Evolutionary conservation across 2,329 filamentous ascomycete species (phyloP).

Genomic region (Emergomyces pasteurianus): DNA sequence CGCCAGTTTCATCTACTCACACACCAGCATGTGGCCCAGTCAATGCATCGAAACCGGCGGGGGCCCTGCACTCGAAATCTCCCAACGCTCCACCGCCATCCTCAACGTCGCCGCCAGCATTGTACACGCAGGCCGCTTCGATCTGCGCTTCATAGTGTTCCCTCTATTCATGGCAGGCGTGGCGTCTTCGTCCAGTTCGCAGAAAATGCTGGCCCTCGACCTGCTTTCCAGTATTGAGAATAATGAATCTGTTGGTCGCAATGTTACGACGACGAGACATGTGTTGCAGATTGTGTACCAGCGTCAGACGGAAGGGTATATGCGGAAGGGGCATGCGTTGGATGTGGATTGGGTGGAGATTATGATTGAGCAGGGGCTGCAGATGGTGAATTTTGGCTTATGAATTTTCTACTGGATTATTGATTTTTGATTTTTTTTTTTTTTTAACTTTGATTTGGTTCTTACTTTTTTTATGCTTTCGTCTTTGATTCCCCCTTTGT

Average conservation of each 20-base stretch:
- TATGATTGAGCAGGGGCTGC: constrained; percentile 34
- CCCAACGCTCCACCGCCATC: constrained; percentile 34
- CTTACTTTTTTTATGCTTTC: not conserved
- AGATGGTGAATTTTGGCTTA: constrained; percentile 42
- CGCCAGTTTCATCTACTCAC: constrained; percentile 40
- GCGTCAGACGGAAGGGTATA: constrained; percentile 32
- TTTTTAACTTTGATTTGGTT: not conserved
- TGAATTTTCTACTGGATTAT: constrained; percentile 18
- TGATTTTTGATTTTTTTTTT: constrained; percentile 1
- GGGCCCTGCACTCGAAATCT: constrained; percentile 31
- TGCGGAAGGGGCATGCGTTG: constrained; percentile 28
- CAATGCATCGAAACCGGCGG: constrained; percentile 33
- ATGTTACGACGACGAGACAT: constrained; percentile 33
- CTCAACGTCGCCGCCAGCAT: constrained; percentile 33
- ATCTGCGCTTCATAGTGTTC: constrained; percentile 39
- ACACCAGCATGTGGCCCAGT: constrained; percentile 41
- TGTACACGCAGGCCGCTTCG: constrained; percentile 26
- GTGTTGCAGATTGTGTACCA: constrained; percentile 39
- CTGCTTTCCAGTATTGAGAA: constrained; percentile 37
- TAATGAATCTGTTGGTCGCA: constrained; percentile 37
- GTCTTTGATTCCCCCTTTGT: not conserved
- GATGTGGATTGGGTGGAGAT: constrained; percentile 41
- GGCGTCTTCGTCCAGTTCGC: constrained; percentile 26
- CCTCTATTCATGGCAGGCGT: constrained; percentile 44
- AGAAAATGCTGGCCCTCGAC: constrained; percentile 38